A percentile compares a stretch with the other conserved stretches of the same genome.
These are phyloP conservation scores for Microcyclosporella mali DNA, from an alignment of 2,329 filamentous ascomycete genomes.

Conservation along the genomic window DNA sequence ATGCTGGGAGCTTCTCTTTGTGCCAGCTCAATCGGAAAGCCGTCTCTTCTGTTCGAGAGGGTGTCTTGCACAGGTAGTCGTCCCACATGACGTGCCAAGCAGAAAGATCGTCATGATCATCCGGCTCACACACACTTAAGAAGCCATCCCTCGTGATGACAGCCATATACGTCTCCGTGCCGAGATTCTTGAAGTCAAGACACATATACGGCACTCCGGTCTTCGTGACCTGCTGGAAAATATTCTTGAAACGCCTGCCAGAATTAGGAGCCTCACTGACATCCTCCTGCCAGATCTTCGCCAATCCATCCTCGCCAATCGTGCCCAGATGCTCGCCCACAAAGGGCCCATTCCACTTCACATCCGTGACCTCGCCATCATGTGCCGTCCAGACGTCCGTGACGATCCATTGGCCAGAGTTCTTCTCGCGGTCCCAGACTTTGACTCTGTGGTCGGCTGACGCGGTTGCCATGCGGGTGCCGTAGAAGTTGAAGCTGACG, in stretches of 20 bases:
- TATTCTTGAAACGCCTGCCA: constrained; percentile 72
- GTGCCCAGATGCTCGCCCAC: constrained; percentile 84
- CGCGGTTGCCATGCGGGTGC: constrained; percentile 83
- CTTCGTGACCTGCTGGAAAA: constrained; percentile 56
- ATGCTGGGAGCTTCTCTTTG: constrained; percentile 76
- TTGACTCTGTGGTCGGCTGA: constrained; percentile 90
- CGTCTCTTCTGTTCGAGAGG: constrained; percentile 74
- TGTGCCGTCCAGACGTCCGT: constrained; percentile 88
- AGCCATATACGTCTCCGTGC: constrained; percentile 77
- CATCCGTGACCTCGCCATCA: constrained; percentile 81
- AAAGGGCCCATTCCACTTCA: constrained; percentile 89
- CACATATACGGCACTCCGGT: constrained; percentile 68
- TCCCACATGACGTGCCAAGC: constrained; percentile 72
- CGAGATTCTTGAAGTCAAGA: constrained; percentile 79
- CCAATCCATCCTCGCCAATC: constrained; percentile 81
- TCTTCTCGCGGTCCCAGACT: constrained; percentile 75
- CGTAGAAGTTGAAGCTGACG: constrained; percentile 86
- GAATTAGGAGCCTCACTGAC: constrained; percentile 66
- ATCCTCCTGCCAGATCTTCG: constrained; percentile 91
- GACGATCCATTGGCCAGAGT: constrained; percentile 68
- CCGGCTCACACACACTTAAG: constrained; percentile 75
- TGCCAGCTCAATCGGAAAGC: constrained; percentile 84
- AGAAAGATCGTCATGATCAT: constrained; percentile 71
- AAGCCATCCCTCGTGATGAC: constrained; percentile 77
- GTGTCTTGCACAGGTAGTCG: constrained; percentile 64